These are phyloP conservation scores for Ceratobasidium sp. DNA, from an alignment of 1,284 basidiomycete species.

Conservation along the genomic window DNA sequence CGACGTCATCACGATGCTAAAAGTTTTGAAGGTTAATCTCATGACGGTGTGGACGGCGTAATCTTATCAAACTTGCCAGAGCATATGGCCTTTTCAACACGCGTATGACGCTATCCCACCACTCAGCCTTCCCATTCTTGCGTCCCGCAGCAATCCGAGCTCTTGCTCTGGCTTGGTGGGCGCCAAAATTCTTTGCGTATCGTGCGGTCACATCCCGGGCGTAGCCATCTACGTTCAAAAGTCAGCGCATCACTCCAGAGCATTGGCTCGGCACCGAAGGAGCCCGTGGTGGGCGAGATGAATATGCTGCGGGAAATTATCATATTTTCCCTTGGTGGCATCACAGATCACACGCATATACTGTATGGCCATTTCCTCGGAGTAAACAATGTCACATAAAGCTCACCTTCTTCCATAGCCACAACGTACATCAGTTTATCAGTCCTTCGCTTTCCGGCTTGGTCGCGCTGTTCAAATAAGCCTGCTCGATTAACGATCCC, in stretches of 20 bases:
- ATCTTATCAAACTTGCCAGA: constrained; percentile 60
- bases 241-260: constrained; percentile 1
- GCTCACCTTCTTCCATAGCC: constrained; percentile 90
- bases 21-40: constrained; percentile 40
- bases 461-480: constrained; percentile 67
- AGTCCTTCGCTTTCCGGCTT: constrained; percentile 55
- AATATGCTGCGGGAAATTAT: too few species aligned
- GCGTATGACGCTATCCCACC: constrained; percentile 79
- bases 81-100: constrained; percentile 75
- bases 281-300: neutral
- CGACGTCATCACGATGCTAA: constrained; percentile 88
- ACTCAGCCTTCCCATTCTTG: constrained; percentile 68
- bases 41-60: neutral
- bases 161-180: constrained; percentile 82
- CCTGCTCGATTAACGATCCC: constrained; percentile 79
- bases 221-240: constrained; percentile 53
- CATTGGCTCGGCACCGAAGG: too few species aligned
- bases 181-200: constrained; percentile 77
- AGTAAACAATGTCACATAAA: constrained; percentile 44
- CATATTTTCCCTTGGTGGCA: constrained; percentile 56
- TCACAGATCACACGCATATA: constrained; percentile 4
- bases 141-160: constrained; percentile 58
- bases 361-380: constrained; percentile 3
- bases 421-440: constrained; percentile 94
- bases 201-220: constrained; percentile 60